These are phyloP conservation scores for Neodidymelliopsis sp. DNA, from an alignment of 2,329 filamentous ascomycete genomes.

Conservation along the genomic window DNA sequence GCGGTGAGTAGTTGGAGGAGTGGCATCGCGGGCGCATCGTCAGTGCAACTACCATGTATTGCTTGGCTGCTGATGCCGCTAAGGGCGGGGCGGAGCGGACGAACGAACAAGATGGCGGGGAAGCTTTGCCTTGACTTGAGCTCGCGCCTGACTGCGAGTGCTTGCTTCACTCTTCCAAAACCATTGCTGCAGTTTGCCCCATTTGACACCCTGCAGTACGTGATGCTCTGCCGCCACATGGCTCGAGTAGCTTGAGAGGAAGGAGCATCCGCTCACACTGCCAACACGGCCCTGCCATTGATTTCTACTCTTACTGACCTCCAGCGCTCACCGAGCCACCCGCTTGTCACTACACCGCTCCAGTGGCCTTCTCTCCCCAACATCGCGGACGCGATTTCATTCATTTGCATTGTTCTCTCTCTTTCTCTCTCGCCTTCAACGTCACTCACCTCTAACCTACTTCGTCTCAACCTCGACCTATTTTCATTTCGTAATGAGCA, in stretches of 20 bases:
- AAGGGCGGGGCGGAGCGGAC: slow-evolving; percentile 29
- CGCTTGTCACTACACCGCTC: slow-evolving; percentile 16
- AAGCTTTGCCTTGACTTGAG: slow-evolving; percentile 3
- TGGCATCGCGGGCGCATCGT: too few relatives aligned
- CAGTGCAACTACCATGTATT: too few relatives aligned
- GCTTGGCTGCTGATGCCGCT: slow-evolving; percentile 27
- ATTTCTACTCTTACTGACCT: slow-evolving; percentile 26
- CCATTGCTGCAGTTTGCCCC: slow-evolving; percentile 9
- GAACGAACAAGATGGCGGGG: slow-evolving; percentile 25
- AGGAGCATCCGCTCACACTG: slow-evolving; percentile 31
- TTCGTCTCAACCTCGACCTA: slow-evolving; percentile 13
- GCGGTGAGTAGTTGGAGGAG: slow-evolving; percentile 35
- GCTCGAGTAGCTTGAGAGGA: slow-evolving; percentile 24
- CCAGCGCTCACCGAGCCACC: slow-evolving; percentile 30
- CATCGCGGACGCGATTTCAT: slow-evolving; percentile 29
- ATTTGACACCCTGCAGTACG: background rate
- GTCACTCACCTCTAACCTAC: slow-evolving; percentile 13
- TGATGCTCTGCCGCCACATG: slow-evolving; percentile 13
- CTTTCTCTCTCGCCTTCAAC: background rate
- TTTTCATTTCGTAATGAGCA: slow-evolving; percentile 12
- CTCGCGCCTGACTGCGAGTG: slow-evolving; percentile 11
- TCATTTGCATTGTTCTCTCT: slow-evolving; percentile 29
- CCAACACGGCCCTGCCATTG: slow-evolving; percentile 26
- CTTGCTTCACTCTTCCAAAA: slow-evolving; percentile 12
- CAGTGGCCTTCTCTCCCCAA: slow-evolving; percentile 17